phyloP scores from a whole-genome alignment of 257 asterid genomes.

The Leptodermis oblonga region DNA sequence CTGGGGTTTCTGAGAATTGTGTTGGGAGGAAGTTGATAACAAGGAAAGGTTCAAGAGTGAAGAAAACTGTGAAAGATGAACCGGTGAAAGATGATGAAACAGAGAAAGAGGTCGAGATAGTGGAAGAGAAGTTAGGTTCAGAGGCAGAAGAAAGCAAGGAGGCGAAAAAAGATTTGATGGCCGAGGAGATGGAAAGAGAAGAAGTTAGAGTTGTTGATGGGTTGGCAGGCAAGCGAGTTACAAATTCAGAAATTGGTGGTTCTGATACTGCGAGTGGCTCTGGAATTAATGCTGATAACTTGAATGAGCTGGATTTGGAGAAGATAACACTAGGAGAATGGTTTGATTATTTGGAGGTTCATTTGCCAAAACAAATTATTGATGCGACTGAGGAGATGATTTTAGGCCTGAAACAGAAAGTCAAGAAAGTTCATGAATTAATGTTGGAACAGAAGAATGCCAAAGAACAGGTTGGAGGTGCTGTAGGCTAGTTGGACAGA shows the following conservation, averaged over 20 bases:
- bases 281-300: slow-evolving; percentile 22
- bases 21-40: not conserved
- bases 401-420: slow-evolving; percentile 51
- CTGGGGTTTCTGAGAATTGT: not conserved
- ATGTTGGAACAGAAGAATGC: slow-evolving; percentile 49
- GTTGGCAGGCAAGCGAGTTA: slow-evolving; percentile 12
- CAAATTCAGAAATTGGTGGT: slow-evolving; percentile 14
- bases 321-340: slow-evolving; percentile 67
- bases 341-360: slow-evolving; percentile 52
- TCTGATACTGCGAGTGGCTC: slow-evolving; percentile 32
- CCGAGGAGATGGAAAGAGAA: slow-evolving; percentile 10
- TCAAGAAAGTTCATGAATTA: slow-evolving; percentile 47
- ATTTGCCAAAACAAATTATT: slow-evolving; percentile 55
- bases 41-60: slow-evolving; percentile 34
- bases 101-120: not conserved
- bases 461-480: slow-evolving; percentile 15
- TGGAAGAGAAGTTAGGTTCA: not conserved
- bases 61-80: not conserved
- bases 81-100: not conserved
- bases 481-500: not conserved
- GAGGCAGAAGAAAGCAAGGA: slow-evolving; percentile 15
- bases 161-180: slow-evolving; percentile 6
- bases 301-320: slow-evolving; percentile 36
- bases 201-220: slow-evolving; percentile 12
- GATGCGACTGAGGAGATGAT: slow-evolving; percentile 58